Evolutionary conservation across 257 asterid genomes (phyloP), one percentile per base, ranked within the genome.

Genomic region (Oldenlandia corymbosa): DNA sequence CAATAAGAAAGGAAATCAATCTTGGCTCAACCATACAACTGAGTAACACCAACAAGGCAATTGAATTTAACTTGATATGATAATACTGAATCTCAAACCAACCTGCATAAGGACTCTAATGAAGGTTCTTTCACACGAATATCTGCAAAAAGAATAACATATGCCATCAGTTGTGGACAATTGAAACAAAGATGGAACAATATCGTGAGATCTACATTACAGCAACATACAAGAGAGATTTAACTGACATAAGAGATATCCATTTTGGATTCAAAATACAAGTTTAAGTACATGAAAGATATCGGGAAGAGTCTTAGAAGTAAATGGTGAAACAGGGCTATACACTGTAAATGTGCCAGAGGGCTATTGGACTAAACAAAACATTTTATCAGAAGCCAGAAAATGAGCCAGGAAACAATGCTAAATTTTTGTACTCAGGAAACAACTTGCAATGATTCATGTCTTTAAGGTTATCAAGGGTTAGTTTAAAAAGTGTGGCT

Each of bases 91-190:
- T 30, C 39, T 53, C 42, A 52, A n/a, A 65, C 82, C 67, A 73
- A 88, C 92, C 97, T 93, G 89, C 94, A 84, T 75, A 90, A 72
- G 58, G 97, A 84, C 83, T 93, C 97, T 23, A 90, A 71, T 24
- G 90, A 66, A 37, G 96, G 99, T 67, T 87, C 97, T 72, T 87
- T 93, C 73, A 90, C 97, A 57, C 81, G 75, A 65, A 92, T 87
- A 84, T 92, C 97, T 91, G 80, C 80, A 76, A 65, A 64, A 31
- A 62, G 5, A 34, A 20, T 10, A 36, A n/a, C 28, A 55, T 11
- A 48, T 17, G 65, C 10, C 57, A 28, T 26, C 52, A 55, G 43
- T 61, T 20, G 16, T 18, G 5, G 53, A 66, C n/a, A 32, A 24
- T 32, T 28, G 47, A 21, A 59, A 21, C 10, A 51, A 24, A 65